These are phyloP conservation scores for Cystofilobasidium ferigula DNA, from an alignment of 768 basidiomycete species.

Conservation along the genomic window DNA sequence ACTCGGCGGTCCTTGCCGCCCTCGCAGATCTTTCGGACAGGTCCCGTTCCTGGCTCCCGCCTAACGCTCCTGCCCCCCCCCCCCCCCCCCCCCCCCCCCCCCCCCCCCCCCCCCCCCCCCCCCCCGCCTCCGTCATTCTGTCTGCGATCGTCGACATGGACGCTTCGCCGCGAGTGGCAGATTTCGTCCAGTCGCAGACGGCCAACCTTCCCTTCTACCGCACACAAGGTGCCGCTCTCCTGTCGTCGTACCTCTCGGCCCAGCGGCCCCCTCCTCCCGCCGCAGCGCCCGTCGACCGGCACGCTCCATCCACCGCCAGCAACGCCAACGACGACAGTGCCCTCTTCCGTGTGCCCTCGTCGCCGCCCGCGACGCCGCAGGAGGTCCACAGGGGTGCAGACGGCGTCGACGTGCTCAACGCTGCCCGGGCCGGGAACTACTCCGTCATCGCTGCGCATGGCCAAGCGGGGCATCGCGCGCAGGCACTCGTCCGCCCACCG, in stretches of 20 bases:
- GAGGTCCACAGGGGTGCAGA: background rate
- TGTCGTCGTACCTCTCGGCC: conserved; percentile 48
- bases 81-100: no score
- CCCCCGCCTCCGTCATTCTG: no score
- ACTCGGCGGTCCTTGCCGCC: no score
- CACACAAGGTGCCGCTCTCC: conserved; percentile 9
- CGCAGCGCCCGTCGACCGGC: background rate
- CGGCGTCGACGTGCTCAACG: conserved; percentile 1
- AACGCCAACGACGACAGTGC: background rate
- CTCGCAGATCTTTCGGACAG: no score
- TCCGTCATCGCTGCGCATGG: no score
- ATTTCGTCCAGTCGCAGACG: conserved; percentile 12
- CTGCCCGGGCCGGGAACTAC: background rate
- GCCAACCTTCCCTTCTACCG: conserved; percentile 10
- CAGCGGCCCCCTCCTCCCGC: conserved; percentile 36
- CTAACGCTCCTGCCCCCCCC: no score
- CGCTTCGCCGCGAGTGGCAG: background rate
- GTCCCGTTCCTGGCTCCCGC: no score
- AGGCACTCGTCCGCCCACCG: background rate
- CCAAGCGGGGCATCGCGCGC: background rate
- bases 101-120: no score
- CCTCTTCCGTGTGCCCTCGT: background rate
- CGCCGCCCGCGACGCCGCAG: background rate
- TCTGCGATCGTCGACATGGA: no score
- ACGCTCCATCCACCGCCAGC: no score